Base-by-base conservation (phyloP, 2,329 filamentous ascomycete genomes). In the Dryadomyces quercus-mongolicae region DNA sequence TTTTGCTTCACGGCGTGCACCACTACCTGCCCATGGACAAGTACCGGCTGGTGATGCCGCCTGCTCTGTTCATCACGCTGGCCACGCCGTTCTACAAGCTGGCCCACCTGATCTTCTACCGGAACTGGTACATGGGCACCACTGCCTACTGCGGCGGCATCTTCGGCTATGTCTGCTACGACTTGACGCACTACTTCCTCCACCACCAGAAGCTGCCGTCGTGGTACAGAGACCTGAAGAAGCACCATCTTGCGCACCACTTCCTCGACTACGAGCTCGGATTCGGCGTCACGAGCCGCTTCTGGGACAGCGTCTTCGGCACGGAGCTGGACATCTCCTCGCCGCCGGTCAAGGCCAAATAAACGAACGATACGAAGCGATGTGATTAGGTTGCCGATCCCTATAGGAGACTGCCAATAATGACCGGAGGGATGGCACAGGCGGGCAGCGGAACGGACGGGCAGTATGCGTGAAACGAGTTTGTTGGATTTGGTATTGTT, bases 11-110 rank as follows among this genome's bases (percentile, higher is more conserved):
- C 64, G 93, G 93, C 59, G 88, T 98, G 59, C 93, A 98, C 66
- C 93, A 98, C 70, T 98, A 97, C 70, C 80, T 98, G 5, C 93
- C 93, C n/a, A 97, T 98, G 93, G 93, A 98, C 73, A 92, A 85
- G 66, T 92, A 95, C 64, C 85, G 93, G 57, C 84, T 98, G 10
- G 93, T 98, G 60, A 97, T 98, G 93, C 93, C 93, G 1, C 93
- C 93, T 0, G 81, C 88, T 0, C 76, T 98, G 3, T 97, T 98
- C 66, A 58, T 92, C 22, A 77, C 80, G 13, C 82, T 98, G 20
- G 92, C 92, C 6, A 77, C 80, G 0, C 93, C 93, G 0, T 97
- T 97, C 74, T 98, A 88, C 85, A 88, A 88, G 68, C 74, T 98
- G 51, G 88, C 93, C 0, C 92, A 96, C 62, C 62, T 76, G 2